Evolutionary conservation across 495 filamentous ascomycete species (phyloP), one percentile per base, ranked within the genome.

Genomic region (Hypoxylon intermedium): DNA sequence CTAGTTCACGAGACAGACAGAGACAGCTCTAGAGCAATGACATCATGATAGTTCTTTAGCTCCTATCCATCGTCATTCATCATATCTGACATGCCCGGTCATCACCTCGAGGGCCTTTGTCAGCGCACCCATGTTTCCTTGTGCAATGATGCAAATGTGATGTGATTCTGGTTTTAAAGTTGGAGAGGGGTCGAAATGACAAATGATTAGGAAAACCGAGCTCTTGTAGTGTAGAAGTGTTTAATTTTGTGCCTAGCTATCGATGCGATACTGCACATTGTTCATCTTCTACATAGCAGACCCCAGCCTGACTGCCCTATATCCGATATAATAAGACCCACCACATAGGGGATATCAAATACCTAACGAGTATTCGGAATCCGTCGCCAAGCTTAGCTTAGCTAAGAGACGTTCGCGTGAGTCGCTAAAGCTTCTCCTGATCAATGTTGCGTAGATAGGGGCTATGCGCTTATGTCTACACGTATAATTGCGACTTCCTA

Each of bases 21-120:
- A 51, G 19, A 33, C 6, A 59, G 31, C 23, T 47, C 43, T 55
- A 43, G 44, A 53, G 24, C 49, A 53, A 64, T 65, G 61, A 65
- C 61, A 55, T 65, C 61, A 65, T 59, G 49, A 59, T 41, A 15
- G 31, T 55, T 58, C 38, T 34, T 42, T 59, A 59, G 45, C 38
- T 55, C 38, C 15, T 24, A 20, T 46, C 33, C 50, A 50, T 59
- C 61, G 50, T 65, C 61, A 65, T 50, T 50, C 21, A n/a, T 36
- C 46, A 30, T 2, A 34, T 11, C 31, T 34, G 12, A 4, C 31
- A 26, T 26, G 24, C 7, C 24, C 24, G 7, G 7, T 37, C 12
- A 11, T 46, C 13, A 21, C 18, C 36, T 53, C 5, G 18, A 43
- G 13, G 12, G 21, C 16, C 16, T 36, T 11, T 26, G 26, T 42